Percentiles rank a stretch among this genome's conserved stretches.
These are phyloP conservation scores for Pythium scleroteichum DNA, from an alignment of 352 stramenopile genomes.

Conservation along the genomic window DNA sequence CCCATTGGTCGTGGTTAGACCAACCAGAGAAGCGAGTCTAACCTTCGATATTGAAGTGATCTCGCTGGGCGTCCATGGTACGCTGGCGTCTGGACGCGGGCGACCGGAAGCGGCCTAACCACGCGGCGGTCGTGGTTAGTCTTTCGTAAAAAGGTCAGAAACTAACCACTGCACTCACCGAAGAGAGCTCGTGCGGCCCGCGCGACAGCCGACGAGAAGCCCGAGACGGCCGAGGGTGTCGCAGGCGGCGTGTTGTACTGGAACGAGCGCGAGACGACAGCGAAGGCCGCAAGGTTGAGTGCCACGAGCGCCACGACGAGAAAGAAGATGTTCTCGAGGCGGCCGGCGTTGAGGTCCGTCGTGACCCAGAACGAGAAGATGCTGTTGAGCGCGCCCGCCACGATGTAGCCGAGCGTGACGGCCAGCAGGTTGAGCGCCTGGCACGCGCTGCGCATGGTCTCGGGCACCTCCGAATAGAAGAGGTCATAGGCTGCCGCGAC, in stretches of 20 bases:
- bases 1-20: neutral
- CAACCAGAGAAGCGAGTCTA: neutral
- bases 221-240: slow-evolving; percentile 25
- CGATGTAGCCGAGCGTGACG: slow-evolving; percentile 88
- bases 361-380: slow-evolving; percentile 91
- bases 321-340: slow-evolving; percentile 91
- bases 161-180: slow-evolving; percentile 10
- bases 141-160: neutral
- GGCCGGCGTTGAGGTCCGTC: slow-evolving; percentile 88
- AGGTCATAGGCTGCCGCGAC: slow-evolving; percentile 85
- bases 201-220: slow-evolving; percentile 30
- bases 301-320: slow-evolving; percentile 70
- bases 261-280: slow-evolving; percentile 77
- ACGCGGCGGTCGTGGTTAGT: neutral
- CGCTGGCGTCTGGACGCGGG: neutral
- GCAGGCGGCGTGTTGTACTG: slow-evolving; percentile 55
- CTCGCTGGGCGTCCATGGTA: neutral
- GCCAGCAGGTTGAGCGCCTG: slow-evolving; percentile 90
- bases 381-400: slow-evolving; percentile 80
- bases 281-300: slow-evolving; percentile 64
- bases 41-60: slow-evolving; percentile 25
- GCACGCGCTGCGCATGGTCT: slow-evolving; percentile 89
- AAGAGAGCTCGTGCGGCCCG: slow-evolving; percentile 25
- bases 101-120: slow-evolving; percentile 12
- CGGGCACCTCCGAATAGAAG: slow-evolving; percentile 91